phyloP scores from a whole-genome alignment of 2,329 filamentous ascomycete genomes.

The Diaporthe nobilis region DNA sequence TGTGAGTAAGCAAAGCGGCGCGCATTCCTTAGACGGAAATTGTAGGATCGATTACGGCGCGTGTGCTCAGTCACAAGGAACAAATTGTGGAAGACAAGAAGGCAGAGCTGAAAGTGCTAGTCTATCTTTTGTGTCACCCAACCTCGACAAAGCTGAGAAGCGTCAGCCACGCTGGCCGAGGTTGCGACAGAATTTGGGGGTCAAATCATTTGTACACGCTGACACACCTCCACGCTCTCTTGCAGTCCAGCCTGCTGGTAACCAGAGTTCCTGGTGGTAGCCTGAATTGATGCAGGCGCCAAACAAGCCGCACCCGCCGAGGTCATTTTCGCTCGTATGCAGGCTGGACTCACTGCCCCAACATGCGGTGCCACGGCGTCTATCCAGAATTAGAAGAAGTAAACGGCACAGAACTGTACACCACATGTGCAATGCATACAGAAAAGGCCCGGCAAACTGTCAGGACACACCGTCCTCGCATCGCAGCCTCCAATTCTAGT shows the following conservation, averaged over 20 bases:
- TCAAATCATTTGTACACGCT: not conserved
- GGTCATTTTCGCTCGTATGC: not conserved
- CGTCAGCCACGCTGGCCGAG: not conserved
- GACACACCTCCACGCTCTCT: not conserved
- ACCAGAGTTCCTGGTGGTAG: not conserved
- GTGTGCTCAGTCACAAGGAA: not conserved
- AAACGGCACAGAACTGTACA: not conserved
- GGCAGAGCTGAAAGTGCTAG: conserved; percentile 16
- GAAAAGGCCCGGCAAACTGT: not conserved
- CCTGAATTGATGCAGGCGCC: not conserved
- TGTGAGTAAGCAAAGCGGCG: conserved; percentile 2
- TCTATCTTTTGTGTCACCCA: not conserved
- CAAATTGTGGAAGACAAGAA: not conserved
- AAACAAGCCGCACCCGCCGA: conserved; percentile 3
- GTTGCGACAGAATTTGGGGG: not conserved
- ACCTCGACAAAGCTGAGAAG: not conserved
- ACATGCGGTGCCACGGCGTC: not conserved
- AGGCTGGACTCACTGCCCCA: conserved; percentile 24
- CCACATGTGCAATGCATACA: not conserved
- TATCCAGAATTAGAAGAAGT: not conserved
- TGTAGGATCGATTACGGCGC: not conserved
- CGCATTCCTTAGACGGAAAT: not conserved
- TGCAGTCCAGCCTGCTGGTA: not conserved
- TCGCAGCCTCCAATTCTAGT: not conserved
- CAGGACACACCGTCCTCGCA: not conserved